Evolutionary conservation across 345 rosid species (phyloP).

Genomic region (Camelina sativa): DNA sequence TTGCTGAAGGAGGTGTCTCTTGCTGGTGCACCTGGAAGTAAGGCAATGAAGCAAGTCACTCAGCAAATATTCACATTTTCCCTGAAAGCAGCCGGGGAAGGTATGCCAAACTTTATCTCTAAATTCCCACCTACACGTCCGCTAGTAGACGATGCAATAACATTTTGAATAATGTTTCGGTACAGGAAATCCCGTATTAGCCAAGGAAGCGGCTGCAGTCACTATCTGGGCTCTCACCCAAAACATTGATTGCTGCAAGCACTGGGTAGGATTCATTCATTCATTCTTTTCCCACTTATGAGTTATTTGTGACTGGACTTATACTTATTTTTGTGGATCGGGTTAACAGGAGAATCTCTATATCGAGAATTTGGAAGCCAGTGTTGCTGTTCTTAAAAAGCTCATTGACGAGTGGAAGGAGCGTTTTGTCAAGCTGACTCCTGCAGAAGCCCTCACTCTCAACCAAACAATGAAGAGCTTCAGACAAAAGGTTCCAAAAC

Average conservation of each 20-base stretch:
- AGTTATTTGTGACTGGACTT: slow-evolving; percentile 12
- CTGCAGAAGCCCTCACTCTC: slow-evolving; percentile 50
- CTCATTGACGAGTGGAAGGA: slow-evolving; percentile 66
- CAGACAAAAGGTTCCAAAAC: slow-evolving; percentile 56
- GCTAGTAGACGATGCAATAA: background rate
- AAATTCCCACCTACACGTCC: background rate
- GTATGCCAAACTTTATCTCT: slow-evolving; percentile 40
- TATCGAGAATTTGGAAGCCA: slow-evolving; percentile 62
- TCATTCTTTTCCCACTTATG: slow-evolving; percentile 17
- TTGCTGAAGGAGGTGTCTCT: slow-evolving; percentile 71
- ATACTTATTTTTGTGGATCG: slow-evolving; percentile 14
- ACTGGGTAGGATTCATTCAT: slow-evolving; percentile 58
- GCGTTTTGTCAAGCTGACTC: slow-evolving; percentile 51
- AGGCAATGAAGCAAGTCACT: slow-evolving; percentile 78
- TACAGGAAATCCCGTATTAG: slow-evolving; percentile 57
- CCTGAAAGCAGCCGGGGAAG: slow-evolving; percentile 64
- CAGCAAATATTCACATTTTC: slow-evolving; percentile 60
- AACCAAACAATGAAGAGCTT: slow-evolving; percentile 55
- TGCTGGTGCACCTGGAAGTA: slow-evolving; percentile 70
- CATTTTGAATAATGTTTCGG: background rate
- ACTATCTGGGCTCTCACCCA: slow-evolving; percentile 63
- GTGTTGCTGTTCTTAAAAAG: slow-evolving; percentile 54
- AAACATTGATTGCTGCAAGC: slow-evolving; percentile 71
- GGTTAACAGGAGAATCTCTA: slow-evolving; percentile 65
- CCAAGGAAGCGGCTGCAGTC: slow-evolving; percentile 68